Evolutionary conservation across 495 filamentous ascomycete genomes (phyloP).

Genomic region (Penicillium chermesinum): DNA sequence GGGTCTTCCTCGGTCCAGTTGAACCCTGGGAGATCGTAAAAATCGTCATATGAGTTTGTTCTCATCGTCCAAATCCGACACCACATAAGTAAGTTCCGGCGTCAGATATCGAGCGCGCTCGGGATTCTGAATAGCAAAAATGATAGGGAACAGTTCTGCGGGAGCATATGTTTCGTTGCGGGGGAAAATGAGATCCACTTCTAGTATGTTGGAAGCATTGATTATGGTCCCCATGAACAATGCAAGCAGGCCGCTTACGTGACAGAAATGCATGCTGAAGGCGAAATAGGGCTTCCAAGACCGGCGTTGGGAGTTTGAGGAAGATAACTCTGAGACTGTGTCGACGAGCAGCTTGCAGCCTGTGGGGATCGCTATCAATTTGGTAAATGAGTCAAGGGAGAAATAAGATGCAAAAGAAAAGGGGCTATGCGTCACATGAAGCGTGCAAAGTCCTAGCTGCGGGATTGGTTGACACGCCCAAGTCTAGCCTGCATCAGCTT

Average conservation of each 20-base stretch:
- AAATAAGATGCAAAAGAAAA: no score
- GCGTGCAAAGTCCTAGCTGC: no score
- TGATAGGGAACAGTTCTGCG: conserved; percentile 23
- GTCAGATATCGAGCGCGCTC: conserved; percentile 17
- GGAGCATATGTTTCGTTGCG: conserved; percentile 40
- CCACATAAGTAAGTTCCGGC: conserved; percentile 4
- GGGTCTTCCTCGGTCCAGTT: conserved; percentile 17
- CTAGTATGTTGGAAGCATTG: conserved; percentile 13
- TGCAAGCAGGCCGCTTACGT: conserved; percentile 8
- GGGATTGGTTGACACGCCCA: no score
- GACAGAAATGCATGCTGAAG: conserved; percentile 5
- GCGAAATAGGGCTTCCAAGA: background rate
- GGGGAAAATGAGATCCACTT: conserved; percentile 37
- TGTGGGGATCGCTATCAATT: no score
- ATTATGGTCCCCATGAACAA: conserved; percentile 5
- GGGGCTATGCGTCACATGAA: no score
- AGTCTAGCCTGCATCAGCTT: no score
- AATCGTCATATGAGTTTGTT: background rate
- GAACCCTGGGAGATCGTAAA: conserved; percentile 1
- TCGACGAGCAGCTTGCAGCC: no score
- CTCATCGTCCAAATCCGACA: conserved; percentile 1
- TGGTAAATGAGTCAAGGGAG: no score
- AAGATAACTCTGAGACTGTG: no score
- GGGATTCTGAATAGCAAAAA: conserved; percentile 33
- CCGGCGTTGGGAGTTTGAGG: no score